A percentile compares a stretch with the other conserved stretches of the same genome.
These are phyloP conservation scores for Plasmodium yoelii DNA, from an alignment of 169 alveolate genomes.

Conservation along the genomic window DNA sequence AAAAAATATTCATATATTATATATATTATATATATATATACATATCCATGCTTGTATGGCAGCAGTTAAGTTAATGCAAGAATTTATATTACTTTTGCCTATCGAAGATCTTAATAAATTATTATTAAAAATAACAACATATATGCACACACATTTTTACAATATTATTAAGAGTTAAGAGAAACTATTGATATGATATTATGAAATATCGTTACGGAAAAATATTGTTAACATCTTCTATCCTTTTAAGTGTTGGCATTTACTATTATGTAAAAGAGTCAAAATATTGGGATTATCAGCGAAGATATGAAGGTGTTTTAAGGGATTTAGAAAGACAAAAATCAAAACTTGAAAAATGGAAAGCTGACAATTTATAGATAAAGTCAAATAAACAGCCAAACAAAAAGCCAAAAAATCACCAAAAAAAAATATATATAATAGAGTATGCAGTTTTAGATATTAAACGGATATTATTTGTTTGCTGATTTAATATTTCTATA, in stretches of 20 bases:
- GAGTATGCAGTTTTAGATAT: no score
- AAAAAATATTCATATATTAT: neutral
- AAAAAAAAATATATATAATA: no score
- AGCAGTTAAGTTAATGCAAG: no score
- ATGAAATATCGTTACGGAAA: constrained; percentile 44
- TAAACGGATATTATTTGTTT: no score
- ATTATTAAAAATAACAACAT: neutral
- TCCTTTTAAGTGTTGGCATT: constrained; percentile 63
- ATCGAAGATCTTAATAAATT: neutral
- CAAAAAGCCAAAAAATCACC: no score
- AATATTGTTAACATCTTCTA: constrained; percentile 26
- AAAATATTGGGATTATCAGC: constrained; percentile 48
- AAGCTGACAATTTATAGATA: constrained; percentile 55
- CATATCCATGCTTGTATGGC: neutral
- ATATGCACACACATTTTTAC: constrained; percentile 1
- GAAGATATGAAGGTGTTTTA: constrained; percentile 74
- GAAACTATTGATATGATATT: neutral
- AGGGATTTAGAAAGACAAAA: constrained; percentile 77
- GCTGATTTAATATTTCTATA: no score
- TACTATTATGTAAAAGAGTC: constrained; percentile 65
- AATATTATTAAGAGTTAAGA: neutral
- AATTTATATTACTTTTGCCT: no score
- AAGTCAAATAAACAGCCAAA: neutral
- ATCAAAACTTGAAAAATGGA: constrained; percentile 69
- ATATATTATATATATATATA: neutral